Conservation (phyloP, 768 basidiomycete species). For the Mycena filopes region DNA sequence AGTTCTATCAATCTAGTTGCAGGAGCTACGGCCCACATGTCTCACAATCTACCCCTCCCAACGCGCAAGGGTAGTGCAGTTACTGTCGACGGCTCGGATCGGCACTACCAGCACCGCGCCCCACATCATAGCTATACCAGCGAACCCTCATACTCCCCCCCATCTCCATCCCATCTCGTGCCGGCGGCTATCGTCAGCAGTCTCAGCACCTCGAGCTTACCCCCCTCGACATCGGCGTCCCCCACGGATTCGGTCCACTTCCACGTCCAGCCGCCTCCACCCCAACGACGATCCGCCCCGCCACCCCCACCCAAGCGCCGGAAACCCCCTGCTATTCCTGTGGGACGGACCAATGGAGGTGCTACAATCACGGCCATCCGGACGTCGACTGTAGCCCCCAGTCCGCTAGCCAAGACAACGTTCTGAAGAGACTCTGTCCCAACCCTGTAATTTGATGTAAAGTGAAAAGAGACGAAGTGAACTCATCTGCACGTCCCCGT, state of each 20-base stretch:
- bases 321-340: conserved; percentile 78
- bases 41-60: conserved; percentile 21
- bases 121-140: conserved; percentile 5
- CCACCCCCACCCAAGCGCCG: conserved; percentile 76
- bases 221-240: not conserved
- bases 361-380: conserved; percentile 70
- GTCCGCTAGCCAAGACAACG: conserved; percentile 31
- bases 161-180: not conserved
- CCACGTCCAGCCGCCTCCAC: conserved; percentile 37
- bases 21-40: conserved; percentile 18
- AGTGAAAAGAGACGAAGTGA: too few species aligned
- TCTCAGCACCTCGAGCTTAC: conserved; percentile 16
- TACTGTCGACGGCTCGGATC: conserved; percentile 35
- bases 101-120: conserved; percentile 33
- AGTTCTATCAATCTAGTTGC: conserved; percentile 50
- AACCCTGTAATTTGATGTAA: too few species aligned
- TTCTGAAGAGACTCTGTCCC: conserved; percentile 7
- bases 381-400: conserved; percentile 47
- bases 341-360: conserved; percentile 58
- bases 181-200: not conserved
- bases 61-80: conserved; percentile 40
- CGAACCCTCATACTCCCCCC: conserved; percentile 1
- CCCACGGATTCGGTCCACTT: conserved; percentile 15
- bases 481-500: too few species aligned
- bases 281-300: conserved; percentile 62